Base-by-base conservation (phyloP, 1,139 yeast species). In the Geotrichum siamense region DNA sequence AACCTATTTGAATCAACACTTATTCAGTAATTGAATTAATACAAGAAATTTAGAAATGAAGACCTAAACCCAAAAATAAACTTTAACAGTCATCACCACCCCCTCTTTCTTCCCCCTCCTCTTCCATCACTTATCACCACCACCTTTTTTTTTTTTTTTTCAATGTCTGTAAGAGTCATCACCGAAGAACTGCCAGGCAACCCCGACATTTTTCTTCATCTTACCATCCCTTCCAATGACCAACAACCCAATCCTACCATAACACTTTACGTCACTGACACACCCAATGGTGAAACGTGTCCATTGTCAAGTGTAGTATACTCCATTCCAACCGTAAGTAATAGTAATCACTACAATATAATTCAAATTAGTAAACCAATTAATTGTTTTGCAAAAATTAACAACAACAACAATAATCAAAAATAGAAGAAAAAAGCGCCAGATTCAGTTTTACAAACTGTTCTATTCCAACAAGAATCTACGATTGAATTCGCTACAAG, bases 401-500 rank as follows among this genome's bases (percentile, higher is more conserved):
- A 23, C 27, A 12, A 23, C 10, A n/a, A n/a, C n/a, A n/a, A n/a
- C n/a, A n/a, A n/a, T n/a, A n/a, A n/a, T n/a, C n/a, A n/a, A n/a
- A n/a, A n/a, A 23, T 23, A 8, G 8, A 8, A 41, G 44, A 40
- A 40, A 3, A 28, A 28, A 8, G 31, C 32, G 26, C 12, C 15
- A 30, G 26, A 32, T 21, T 39, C 38, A 9, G 43, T 46, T 29
- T 25, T 43, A n/a, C 37, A 44, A 15, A 43, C 47, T 12, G 25
- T 12, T 34, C 34, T 47, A 3, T 43, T 47, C 21, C 5, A 19
- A 9, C 41, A 40, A 21, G 45, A 40, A 10, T 17, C 44, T 1
- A 43, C 45, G 12, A 29, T 47, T 10, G 49, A 47, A 13, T 43
- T 43, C 33, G 39, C 47, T 5, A 17, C 31, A 2, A 36, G 49